Percentiles rank a stretch among this genome's conserved stretches.
Evolutionary conservation across 225 moss, liverwort and hornwort species (phyloP).

Genomic region (Climacium dendroides): DNA sequence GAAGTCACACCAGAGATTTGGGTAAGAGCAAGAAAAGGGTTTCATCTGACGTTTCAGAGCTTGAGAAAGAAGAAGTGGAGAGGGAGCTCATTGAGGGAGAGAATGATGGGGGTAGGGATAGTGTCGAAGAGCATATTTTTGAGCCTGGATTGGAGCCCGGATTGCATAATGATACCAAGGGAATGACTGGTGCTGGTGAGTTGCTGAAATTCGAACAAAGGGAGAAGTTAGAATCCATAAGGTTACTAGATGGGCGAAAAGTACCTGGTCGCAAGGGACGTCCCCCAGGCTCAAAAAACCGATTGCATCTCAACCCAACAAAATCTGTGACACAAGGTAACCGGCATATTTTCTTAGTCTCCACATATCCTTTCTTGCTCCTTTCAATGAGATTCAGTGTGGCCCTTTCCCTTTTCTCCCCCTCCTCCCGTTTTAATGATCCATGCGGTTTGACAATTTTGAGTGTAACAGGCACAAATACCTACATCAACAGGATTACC

Average conservation of each 20-base stretch:
- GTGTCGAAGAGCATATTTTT: background rate
- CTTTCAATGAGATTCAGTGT: background rate
- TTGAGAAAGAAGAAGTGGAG: background rate
- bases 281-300: background rate
- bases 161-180: background rate
- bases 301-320: background rate
- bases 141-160: slow-evolving; percentile 1
- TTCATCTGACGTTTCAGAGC: background rate
- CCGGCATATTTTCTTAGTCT: background rate
- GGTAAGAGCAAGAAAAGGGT: background rate
- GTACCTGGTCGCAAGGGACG: slow-evolving; percentile 21
- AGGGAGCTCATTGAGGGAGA: background rate
- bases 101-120: slow-evolving; percentile 10
- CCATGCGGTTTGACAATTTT: background rate
- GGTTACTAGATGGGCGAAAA: background rate
- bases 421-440: background rate
- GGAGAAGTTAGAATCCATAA: background rate
- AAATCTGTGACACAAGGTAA: slow-evolving; percentile 11
- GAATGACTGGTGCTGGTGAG: background rate
- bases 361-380: background rate
- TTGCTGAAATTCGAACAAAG: background rate
- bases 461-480: background rate
- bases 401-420: background rate
- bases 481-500: background rate
- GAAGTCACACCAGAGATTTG: background rate